phyloP scores from a whole-genome alignment of 139 green algal genomes.

The Asterochloris sp. region DNA sequence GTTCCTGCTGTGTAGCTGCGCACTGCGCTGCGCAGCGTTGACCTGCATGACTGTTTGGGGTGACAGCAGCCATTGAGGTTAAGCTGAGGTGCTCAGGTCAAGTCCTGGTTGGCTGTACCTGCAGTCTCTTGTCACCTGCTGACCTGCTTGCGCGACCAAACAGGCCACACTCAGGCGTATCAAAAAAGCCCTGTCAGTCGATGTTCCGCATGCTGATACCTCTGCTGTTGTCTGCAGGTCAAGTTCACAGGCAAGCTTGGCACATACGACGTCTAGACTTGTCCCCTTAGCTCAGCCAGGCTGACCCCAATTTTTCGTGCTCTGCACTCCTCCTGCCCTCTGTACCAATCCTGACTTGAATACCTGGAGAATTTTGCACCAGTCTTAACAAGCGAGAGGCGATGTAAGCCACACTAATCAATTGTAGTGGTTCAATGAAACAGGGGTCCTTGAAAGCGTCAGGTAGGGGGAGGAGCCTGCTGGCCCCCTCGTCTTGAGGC shows the following conservation, averaged over 20 bases:
- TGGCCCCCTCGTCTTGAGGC: conserved; percentile 44
- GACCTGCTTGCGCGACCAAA: background rate
- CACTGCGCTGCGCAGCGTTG: too few species aligned
- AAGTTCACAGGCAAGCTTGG: conserved; percentile 91
- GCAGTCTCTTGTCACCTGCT: background rate
- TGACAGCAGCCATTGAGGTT: too few species aligned
- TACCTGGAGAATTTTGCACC: too few species aligned
- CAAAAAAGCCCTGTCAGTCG: background rate
- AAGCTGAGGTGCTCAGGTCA: background rate
- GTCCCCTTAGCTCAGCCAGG: too few species aligned
- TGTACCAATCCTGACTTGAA: too few species aligned
- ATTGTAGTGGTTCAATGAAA: too few species aligned
- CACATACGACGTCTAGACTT: conserved; percentile 27
- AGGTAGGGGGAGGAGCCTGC: background rate
- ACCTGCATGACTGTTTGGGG: too few species aligned
- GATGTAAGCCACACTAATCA: too few species aligned
- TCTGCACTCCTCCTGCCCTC: too few species aligned
- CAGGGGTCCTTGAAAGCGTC: background rate
- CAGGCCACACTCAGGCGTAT: background rate
- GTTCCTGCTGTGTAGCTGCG: too few species aligned
- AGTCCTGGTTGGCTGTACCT: background rate
- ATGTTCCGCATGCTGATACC: background rate
- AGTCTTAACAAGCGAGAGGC: too few species aligned
- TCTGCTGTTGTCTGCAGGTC: conserved; percentile 36
- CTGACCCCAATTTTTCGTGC: too few species aligned